These are phyloP conservation scores for Rhizopogon vesiculosus DNA, from an alignment of 768 basidiomycete species.

Conservation along the genomic window DNA sequence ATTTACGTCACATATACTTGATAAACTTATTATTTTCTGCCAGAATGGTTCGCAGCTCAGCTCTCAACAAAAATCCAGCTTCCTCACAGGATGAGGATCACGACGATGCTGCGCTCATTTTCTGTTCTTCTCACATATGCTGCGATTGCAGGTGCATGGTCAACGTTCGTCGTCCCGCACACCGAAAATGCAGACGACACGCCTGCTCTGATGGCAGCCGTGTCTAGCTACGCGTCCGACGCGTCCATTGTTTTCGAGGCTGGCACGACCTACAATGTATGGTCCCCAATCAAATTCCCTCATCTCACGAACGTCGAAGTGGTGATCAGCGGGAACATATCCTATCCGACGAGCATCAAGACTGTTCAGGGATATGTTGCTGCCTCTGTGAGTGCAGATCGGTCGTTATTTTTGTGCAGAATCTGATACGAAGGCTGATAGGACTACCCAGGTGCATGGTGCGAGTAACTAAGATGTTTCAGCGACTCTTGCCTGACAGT, in stretches of 20 bases:
- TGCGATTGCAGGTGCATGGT: conserved; percentile 33
- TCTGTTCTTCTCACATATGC: conserved; percentile 41
- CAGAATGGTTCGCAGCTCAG: background rate
- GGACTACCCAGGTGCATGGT: conserved; percentile 46
- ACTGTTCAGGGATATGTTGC: conserved; percentile 45
- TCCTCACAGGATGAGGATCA: background rate
- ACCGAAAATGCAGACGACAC: conserved; percentile 45
- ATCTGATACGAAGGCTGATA: conserved; percentile 12
- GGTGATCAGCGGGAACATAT: conserved; percentile 51
- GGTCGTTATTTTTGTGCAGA: too few relatives aligned
- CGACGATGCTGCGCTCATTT: conserved; percentile 31
- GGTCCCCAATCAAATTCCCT: conserved; percentile 55
- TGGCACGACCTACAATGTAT: conserved; percentile 57
- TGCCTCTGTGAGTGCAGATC: conserved; percentile 31
- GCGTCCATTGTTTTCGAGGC: conserved; percentile 54
- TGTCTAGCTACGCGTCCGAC: conserved; percentile 34
- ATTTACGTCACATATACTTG: too few relatives aligned
- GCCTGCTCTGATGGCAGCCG: conserved; percentile 39
- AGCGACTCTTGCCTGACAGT: background rate
- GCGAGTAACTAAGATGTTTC: background rate
- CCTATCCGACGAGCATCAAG: conserved; percentile 48
- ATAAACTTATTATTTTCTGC: background rate
- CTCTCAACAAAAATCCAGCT: background rate
- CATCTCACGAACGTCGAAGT: conserved; percentile 53
- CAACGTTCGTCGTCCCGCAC: conserved; percentile 50